Conservation (phyloP, 2,329 filamentous ascomycete genomes). For the Nigrograna mackinnonii region DNA sequence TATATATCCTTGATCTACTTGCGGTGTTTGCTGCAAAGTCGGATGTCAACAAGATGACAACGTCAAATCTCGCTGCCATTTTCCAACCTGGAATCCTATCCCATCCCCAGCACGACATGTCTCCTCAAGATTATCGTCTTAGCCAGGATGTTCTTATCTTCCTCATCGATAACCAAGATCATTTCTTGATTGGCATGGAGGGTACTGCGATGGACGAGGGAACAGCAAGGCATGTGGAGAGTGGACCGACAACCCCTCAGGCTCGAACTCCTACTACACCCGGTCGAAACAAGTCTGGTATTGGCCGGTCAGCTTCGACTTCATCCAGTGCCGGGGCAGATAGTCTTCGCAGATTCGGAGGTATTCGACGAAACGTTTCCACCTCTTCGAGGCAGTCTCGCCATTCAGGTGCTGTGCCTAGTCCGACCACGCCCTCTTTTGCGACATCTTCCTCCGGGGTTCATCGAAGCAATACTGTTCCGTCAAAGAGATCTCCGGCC, state of each 20-base stretch:
- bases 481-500: constrained; percentile 83
- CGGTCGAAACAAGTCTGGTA: constrained; percentile 55
- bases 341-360: constrained; percentile 79
- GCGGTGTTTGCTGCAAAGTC: constrained; percentile 97
- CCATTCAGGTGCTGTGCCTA: constrained; percentile 71
- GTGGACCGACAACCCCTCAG: constrained; percentile 62
- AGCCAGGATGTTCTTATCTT: constrained; percentile 98
- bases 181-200: constrained; percentile 98
- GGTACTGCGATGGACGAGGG: constrained; percentile 96
- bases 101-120: constrained; percentile 93
- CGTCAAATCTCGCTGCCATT: constrained; percentile 91
- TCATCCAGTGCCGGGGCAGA: constrained; percentile 77
- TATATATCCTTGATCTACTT: constrained; percentile 94
- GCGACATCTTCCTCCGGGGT: constrained; percentile 55
- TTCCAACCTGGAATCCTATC: constrained; percentile 97
- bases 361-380: constrained; percentile 84
- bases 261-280: constrained; percentile 53
- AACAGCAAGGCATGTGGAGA: constrained; percentile 69
- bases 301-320: constrained; percentile 75
- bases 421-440: constrained; percentile 53
- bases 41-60: constrained; percentile 95
- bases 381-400: constrained; percentile 87
- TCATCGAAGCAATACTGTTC: constrained; percentile 88
- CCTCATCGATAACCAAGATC: constrained; percentile 96
- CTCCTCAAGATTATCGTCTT: constrained; percentile 87